phyloP scores from a whole-genome alignment of 2,329 filamentous ascomycete genomes.

The Diplodia mutila region DNA sequence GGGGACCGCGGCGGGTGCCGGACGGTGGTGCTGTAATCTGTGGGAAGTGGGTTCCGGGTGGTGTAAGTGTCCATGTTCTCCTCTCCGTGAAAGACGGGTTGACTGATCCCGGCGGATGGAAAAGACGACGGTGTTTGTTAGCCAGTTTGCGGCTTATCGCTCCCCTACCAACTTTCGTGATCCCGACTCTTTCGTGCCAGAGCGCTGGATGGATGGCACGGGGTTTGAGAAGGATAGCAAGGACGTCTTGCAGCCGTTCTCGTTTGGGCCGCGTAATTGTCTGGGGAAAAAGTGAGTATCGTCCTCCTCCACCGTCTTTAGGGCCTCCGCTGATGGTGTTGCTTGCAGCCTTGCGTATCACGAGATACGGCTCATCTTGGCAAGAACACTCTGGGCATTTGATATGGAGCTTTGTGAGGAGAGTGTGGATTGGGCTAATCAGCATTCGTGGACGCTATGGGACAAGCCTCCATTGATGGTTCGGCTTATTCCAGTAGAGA shows the following conservation, averaged over 20 bases:
- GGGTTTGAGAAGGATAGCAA: constrained; percentile 34
- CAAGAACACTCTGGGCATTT: constrained; percentile 46
- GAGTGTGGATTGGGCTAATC: constrained; percentile 44
- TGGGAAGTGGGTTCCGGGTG: constrained; percentile 31
- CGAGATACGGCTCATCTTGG: constrained; percentile 44
- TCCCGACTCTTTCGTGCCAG: constrained; percentile 35
- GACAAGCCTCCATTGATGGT: constrained; percentile 38
- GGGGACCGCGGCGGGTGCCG: constrained; percentile 35
- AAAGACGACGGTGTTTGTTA: neutral
- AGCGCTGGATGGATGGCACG: constrained; percentile 38
- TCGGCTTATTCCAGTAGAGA: constrained; percentile 26
- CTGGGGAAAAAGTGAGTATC: constrained; percentile 41
- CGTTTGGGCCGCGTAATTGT: constrained; percentile 36
- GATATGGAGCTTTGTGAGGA: constrained; percentile 41
- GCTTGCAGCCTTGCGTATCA: constrained; percentile 39
- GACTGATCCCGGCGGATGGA: neutral
- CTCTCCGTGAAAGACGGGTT: neutral
- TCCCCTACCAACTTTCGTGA: constrained; percentile 34
- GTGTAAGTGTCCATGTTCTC: constrained; percentile 25
- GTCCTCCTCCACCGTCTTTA: neutral
- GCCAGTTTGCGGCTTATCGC: constrained; percentile 34
- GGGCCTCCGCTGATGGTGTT: neutral
- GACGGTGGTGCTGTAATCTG: constrained; percentile 35
- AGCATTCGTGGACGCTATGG: constrained; percentile 40
- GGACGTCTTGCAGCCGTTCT: constrained; percentile 34